Evolutionary conservation across 2,329 filamentous ascomycete genomes (phyloP).

Genomic region (Pezicula neosporulosa): DNA sequence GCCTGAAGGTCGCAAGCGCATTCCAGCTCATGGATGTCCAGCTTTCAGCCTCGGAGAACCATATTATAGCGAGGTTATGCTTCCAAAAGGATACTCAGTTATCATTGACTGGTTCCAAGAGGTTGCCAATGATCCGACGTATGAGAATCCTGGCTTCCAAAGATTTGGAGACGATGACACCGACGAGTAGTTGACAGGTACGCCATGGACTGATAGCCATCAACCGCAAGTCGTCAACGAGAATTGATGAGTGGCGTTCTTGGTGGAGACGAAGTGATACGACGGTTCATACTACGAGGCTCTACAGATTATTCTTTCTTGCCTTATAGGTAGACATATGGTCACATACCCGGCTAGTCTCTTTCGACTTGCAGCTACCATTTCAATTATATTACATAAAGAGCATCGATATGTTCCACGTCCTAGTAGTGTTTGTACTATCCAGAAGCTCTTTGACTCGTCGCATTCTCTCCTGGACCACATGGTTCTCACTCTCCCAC

Average conservation of each 20-base stretch:
- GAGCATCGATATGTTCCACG: no score
- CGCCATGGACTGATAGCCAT: no score
- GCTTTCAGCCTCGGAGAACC: conserved; percentile 66
- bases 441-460: conserved; percentile 20
- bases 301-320: no score
- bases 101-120: conserved; percentile 61
- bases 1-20: conserved; percentile 34
- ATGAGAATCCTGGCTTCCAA: conserved; percentile 30
- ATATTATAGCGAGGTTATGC: conserved; percentile 56
- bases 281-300: no score
- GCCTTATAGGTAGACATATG: no score
- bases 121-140: conserved; percentile 42
- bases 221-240: no score
- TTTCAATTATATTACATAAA: no score
- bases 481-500: conserved; percentile 30
- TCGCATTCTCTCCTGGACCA: conserved; percentile 26
- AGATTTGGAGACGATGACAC: conserved; percentile 11
- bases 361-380: no score
- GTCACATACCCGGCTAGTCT: no score
- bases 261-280: no score
- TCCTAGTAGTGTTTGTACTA: not conserved
- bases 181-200: not conserved
- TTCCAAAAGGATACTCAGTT: conserved; percentile 49
- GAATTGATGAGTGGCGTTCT: no score
- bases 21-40: conserved; percentile 53